Conservation (phyloP, 2,329 filamentous ascomycete species). For the Thielaviopsis populi region DNA sequence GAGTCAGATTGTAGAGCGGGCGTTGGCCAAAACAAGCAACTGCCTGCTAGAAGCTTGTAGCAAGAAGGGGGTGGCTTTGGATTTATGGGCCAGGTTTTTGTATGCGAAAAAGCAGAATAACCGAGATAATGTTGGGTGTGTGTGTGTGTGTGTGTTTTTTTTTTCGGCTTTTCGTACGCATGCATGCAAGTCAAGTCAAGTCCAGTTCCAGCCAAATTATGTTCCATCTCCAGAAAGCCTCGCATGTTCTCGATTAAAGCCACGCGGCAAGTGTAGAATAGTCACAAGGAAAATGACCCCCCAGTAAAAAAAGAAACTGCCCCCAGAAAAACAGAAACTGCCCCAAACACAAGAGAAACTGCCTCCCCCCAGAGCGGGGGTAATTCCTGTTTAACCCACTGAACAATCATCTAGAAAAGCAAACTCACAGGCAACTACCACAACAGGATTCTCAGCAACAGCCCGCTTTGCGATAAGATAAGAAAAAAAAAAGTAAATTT, state of each 20-base stretch:
- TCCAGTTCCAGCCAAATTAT: no score
- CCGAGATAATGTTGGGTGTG: no score
- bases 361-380: background rate
- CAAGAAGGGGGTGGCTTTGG: background rate
- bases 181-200: background rate
- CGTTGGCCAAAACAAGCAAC: background rate
- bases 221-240: background rate
- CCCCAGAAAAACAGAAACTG: no score
- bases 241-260: background rate
- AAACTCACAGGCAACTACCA: background rate
- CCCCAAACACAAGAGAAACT: background rate
- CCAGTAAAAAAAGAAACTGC: background rate
- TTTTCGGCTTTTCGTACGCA: background rate
- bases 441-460: background rate
- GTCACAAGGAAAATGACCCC: background rate
- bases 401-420: background rate
- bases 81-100: background rate
- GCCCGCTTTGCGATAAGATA: conserved; percentile 12
- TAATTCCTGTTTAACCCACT: background rate
- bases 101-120: no score
- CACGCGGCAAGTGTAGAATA: background rate
- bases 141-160: no score
- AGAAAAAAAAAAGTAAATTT: conserved; percentile 10
- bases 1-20: background rate
- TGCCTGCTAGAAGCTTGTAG: background rate